These are phyloP conservation scores for Pseudisothecium myosuroides DNA, from an alignment of 225 moss, liverwort and hornwort genomes.

Conservation along the genomic window DNA sequence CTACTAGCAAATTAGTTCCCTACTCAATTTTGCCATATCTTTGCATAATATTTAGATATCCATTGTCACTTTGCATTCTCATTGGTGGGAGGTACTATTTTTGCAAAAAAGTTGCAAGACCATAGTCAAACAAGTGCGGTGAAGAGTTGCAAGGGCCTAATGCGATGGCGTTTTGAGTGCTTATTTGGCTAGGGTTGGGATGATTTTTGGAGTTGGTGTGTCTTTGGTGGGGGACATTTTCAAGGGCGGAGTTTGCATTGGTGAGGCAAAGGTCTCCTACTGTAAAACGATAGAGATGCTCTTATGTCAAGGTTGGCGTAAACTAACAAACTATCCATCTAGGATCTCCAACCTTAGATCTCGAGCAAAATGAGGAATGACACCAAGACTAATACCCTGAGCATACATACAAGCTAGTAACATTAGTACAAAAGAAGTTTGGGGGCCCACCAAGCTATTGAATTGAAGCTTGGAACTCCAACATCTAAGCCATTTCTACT, in stretches of 20 bases:
- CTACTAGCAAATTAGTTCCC: background rate
- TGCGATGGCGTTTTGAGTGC: fast-evolving
- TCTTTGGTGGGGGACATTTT: background rate
- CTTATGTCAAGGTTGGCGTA: background rate
- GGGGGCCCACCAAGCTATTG: background rate
- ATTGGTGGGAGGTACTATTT: background rate
- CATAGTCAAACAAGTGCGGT: fast-evolving
- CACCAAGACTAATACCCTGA: background rate
- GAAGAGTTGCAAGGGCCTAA: background rate
- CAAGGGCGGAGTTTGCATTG: no score
- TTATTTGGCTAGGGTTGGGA: fast-evolving
- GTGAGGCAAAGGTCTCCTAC: fast-evolving
- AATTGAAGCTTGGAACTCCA: background rate
- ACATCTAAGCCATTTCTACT: background rate
- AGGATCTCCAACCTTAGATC: background rate
- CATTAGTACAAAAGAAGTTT: background rate
- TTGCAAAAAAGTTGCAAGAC: background rate
- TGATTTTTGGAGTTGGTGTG: background rate
- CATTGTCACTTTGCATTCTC: background rate
- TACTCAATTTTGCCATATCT: background rate
- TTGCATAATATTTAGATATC: background rate
- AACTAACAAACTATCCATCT: no score
- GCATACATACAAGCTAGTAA: background rate
- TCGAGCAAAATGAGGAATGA: background rate
- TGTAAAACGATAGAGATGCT: fast-evolving